Base-by-base conservation (phyloP, 2,329 filamentous ascomycete genomes). In the Aspergillus fischeri region DNA sequence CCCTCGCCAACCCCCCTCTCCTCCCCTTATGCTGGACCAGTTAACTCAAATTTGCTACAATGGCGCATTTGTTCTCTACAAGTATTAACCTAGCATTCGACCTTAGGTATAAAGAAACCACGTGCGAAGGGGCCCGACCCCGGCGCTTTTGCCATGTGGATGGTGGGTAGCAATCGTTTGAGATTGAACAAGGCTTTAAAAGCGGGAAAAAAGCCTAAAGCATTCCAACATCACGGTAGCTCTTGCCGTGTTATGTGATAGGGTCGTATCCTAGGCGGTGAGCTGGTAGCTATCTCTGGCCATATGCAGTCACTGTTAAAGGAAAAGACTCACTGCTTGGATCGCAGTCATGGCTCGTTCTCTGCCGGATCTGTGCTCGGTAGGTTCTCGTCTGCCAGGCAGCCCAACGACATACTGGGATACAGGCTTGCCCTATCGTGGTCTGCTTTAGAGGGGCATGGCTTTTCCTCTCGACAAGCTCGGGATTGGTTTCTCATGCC, bases 161-260 rank as follows among this genome's bases (percentile, higher is more conserved):
- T 79, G 74, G 68, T 76, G 51, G 77, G 77, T 45, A 65, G 68
- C 44, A 66, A 70, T 53, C 61, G 64, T 50, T 60, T 61, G 47
- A 65, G 64, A 49, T 53, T 63, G n/a, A 67, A 65, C 60, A 67
- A 73, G 70, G 63, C 73, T 71, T 74, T 74, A 74, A 80, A 79
- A 73, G 71, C 63, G 70, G 72, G 69, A 72, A 78, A 78, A 74
- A 79, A 77, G 73, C 71, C 75, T 71, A 74, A 76, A 67, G 56
- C 67, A 59, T 59, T 66, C 53, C 60, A 58, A 42, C 60, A 60
- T 49, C 60, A 61, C 57, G 60, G 56, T n/a, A 58, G 44, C 50
- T 58, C 58, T 56, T 70, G 63, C 63, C 65, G 65, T 66, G 66
- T 69, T 63, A 69, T 73, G 65, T 72, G 64, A 71, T 62, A 53